A percentile compares a stretch with the other conserved stretches of the same genome.
Conservation (phyloP, 345 rosid genomes). For the Brassica cretica region DNA sequence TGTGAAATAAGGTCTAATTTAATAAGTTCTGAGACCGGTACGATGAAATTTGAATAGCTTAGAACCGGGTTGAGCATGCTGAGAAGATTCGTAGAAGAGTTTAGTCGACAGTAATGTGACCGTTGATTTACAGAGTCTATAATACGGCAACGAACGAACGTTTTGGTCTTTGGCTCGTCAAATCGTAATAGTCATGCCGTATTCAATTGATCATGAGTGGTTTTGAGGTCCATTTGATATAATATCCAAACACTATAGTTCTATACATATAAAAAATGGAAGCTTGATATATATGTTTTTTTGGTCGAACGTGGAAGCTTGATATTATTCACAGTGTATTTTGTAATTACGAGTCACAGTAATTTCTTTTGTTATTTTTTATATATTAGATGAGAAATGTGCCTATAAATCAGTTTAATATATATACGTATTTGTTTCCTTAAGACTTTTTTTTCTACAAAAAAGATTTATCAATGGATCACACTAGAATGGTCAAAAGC, state of each 20-base stretch:
- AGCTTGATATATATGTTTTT: background rate
- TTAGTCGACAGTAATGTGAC: background rate
- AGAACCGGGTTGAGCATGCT: conserved; percentile 7
- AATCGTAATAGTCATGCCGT: conserved; percentile 16
- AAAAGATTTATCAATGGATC: background rate
- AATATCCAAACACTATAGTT: background rate
- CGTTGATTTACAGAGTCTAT: background rate
- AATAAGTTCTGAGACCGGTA: background rate
- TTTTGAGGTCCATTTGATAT: conserved; percentile 3
- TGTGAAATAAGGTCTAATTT: background rate
- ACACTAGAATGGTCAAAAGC: conserved; percentile 18
- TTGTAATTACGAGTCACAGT: background rate
- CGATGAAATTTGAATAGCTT: background rate
- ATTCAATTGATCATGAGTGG: conserved; percentile 16
- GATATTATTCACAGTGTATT: background rate
- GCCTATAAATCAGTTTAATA: background rate
- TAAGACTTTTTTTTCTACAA: background rate
- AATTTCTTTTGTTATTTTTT: background rate
- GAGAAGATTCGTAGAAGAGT: background rate
- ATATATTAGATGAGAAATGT: background rate
- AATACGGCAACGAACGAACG: background rate
- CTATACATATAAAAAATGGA: background rate
- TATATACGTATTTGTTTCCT: background rate
- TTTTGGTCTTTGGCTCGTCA: conserved; percentile 26
- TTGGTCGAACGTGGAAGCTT: background rate